Percentiles rank a stretch among this genome's conserved stretches.
Conservation (phyloP, 169 alveolate species). For the Plasmodium malariae region DNA sequence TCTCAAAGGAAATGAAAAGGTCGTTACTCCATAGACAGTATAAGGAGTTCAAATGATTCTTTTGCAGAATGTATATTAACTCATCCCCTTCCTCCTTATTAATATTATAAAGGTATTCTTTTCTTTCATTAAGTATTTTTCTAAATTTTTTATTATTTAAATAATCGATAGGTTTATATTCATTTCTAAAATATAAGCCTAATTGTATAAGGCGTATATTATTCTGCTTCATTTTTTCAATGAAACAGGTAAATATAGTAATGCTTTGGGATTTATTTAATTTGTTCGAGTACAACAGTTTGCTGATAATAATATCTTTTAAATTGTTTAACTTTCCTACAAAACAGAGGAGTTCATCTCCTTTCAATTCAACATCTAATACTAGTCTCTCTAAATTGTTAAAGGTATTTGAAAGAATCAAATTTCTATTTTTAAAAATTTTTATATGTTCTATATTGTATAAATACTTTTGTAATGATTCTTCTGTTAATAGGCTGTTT, state of each 20-base stretch:
- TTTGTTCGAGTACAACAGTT: slow-evolving; percentile 36
- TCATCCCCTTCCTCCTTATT: slow-evolving; percentile 74
- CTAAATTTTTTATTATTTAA: slow-evolving; percentile 41
- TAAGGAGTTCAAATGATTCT: slow-evolving; percentile 54
- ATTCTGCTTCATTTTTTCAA: slow-evolving; percentile 55
- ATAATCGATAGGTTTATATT: slow-evolving; percentile 49
- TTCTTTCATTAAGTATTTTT: slow-evolving; percentile 32
- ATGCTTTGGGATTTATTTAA: slow-evolving; percentile 63
- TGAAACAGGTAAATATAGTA: slow-evolving; percentile 57
- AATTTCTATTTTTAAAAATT: slow-evolving; percentile 6
- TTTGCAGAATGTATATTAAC: slow-evolving; percentile 30
- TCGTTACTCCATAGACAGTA: slow-evolving; percentile 75
- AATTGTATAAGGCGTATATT: slow-evolving; percentile 45
- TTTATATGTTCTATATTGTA: slow-evolving; percentile 18
- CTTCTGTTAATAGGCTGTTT: neutral
- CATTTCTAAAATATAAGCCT: slow-evolving; percentile 47
- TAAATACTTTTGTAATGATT: slow-evolving; percentile 3
- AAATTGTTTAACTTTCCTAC: slow-evolving; percentile 55
- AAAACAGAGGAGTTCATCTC: slow-evolving; percentile 64
- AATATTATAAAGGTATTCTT: neutral
- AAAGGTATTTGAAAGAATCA: neutral
- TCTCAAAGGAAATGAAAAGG: slow-evolving; percentile 57
- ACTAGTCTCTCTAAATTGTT: slow-evolving; percentile 36
- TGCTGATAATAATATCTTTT: slow-evolving; percentile 65
- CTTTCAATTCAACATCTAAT: slow-evolving; percentile 58